A percentile compares a stretch with the other conserved stretches of the same genome.
Evolutionary conservation across 192 early-diverging fungal genomes (phyloP).

Genomic region (Umbelopsis sp.): DNA sequence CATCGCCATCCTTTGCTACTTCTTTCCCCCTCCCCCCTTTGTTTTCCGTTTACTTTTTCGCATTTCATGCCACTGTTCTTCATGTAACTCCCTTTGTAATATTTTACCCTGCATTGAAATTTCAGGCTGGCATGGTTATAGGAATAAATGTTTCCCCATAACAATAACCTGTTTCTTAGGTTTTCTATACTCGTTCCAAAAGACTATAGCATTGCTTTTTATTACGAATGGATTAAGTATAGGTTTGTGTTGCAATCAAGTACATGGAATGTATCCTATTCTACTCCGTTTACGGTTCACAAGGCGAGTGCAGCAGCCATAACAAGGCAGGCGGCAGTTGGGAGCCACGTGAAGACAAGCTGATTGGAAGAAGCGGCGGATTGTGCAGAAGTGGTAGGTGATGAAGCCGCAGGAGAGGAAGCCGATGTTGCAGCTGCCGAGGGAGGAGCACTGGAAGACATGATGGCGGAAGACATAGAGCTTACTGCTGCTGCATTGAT

Average conservation of each 20-base stretch:
- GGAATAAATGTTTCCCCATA: too few species aligned
- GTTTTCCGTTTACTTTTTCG: too few species aligned
- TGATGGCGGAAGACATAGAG: background rate
- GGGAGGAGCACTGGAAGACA: background rate
- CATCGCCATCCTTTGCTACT: background rate
- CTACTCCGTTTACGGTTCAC: background rate
- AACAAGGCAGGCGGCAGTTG: background rate
- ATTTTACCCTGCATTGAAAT: background rate
- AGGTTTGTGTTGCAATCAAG: background rate
- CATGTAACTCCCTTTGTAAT: background rate
- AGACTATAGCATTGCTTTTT: background rate
- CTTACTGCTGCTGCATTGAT: background rate
- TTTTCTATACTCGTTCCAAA: too few species aligned
- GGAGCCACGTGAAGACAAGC: conserved; percentile 4
- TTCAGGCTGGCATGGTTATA: background rate
- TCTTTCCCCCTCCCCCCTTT: too few species aligned
- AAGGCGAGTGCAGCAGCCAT: conserved; percentile 10
- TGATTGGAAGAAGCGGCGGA: conserved; percentile 9
- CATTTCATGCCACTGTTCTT: too few species aligned
- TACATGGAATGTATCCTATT: background rate
- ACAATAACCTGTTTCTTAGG: too few species aligned
- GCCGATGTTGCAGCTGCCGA: background rate
- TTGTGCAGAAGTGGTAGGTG: background rate
- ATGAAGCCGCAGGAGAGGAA: background rate
- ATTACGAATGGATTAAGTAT: background rate